Percentiles rank a stretch among this genome's conserved stretches.
These are phyloP conservation scores for Solanum habrochaites DNA, from an alignment of 257 asterid genomes.

Conservation along the genomic window DNA sequence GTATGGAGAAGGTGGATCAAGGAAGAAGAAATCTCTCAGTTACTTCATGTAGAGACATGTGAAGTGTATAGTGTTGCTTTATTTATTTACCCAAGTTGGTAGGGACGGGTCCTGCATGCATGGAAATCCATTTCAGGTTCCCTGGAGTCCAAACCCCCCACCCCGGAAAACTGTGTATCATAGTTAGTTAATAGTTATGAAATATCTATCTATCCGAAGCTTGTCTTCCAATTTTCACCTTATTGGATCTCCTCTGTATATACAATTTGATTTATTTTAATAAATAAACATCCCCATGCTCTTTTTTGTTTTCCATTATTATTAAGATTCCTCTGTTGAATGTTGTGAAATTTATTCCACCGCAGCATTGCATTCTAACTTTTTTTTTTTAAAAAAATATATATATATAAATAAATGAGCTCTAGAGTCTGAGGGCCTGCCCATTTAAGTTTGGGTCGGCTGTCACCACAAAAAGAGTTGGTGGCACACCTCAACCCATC, in stretches of 20 bases:
- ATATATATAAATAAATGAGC: neutral
- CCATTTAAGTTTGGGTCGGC: neutral
- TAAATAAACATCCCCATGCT: neutral
- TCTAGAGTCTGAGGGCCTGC: neutral
- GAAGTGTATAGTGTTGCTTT: slow-evolving; percentile 3
- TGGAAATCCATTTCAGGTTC: slow-evolving; percentile 5
- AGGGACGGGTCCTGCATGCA: neutral
- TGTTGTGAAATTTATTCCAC: neutral
- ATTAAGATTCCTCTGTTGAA: neutral
- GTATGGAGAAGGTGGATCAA: slow-evolving; percentile 47
- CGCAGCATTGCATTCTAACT: neutral
- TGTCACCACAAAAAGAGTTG: neutral
- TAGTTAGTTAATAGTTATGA: neutral
- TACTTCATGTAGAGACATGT: slow-evolving; percentile 34
- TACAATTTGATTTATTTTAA: neutral
- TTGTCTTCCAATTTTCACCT: neutral
- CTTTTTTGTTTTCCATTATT: neutral
- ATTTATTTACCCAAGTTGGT: neutral
- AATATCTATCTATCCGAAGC: neutral
- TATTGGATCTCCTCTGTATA: neutral
- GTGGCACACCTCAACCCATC: neutral
- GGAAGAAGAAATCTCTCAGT: slow-evolving; percentile 37
- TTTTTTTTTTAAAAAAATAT: too few species aligned
- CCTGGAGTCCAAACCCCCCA: neutral
- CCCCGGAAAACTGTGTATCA: neutral